Evolutionary conservation across 2,329 filamentous ascomycete species (phyloP).

Genomic region (Calonectria pseudoturangicola): DNA sequence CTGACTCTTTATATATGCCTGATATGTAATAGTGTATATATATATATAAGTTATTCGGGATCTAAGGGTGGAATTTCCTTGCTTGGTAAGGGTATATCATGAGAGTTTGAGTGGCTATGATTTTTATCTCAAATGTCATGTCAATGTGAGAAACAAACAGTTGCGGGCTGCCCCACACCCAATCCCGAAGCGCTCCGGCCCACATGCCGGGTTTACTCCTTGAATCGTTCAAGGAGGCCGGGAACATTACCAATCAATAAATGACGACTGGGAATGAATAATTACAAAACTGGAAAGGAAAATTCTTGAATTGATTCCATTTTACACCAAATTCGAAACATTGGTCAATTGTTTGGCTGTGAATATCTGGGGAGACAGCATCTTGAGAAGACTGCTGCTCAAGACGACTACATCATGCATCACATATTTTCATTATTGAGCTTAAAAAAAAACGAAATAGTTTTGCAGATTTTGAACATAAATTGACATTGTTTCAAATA

Average conservation of each 20-base stretch:
- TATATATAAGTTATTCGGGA: background rate
- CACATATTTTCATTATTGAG: background rate
- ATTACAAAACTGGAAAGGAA: no score
- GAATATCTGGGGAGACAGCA: background rate
- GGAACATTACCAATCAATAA: background rate
- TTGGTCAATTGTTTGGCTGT: background rate
- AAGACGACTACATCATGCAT: background rate
- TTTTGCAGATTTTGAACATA: conserved; percentile 27
- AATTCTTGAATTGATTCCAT: no score
- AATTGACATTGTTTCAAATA: conserved; percentile 53
- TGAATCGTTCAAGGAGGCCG: background rate
- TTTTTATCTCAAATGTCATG: conserved; percentile 35
- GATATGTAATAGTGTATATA: background rate
- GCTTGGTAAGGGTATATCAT: background rate
- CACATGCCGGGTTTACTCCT: conserved; percentile 35
- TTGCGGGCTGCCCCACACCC: conserved; percentile 47
- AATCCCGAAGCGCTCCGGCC: conserved; percentile 36
- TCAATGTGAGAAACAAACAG: conserved; percentile 32
- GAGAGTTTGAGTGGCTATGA: conserved; percentile 21
- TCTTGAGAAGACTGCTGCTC: no score
- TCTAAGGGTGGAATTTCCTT: background rate
- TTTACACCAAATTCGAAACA: background rate
- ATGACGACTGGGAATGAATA: no score
- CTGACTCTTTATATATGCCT: background rate
- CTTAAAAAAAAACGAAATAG: background rate